Evolutionary conservation across 2,329 filamentous ascomycete genomes (phyloP).

Genomic region (Pochonia chlamydosporia): DNA sequence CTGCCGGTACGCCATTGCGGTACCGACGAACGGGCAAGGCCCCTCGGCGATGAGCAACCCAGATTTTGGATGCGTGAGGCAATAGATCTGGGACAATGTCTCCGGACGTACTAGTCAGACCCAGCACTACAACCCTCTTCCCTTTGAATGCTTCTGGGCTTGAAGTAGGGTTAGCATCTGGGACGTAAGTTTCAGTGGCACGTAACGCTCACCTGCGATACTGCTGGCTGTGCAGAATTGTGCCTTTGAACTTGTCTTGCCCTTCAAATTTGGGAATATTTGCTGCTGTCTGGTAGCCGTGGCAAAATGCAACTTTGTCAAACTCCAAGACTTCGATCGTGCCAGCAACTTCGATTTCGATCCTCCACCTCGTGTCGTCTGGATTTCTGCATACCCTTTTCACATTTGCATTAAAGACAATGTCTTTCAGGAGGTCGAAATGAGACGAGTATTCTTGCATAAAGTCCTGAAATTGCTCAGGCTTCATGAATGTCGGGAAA

Average conservation of each 20-base stretch:
- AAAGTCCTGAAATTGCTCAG: slow-evolving; percentile 28
- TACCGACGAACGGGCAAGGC: slow-evolving; percentile 24
- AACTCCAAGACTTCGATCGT: slow-evolving; percentile 18
- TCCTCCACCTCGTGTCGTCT: slow-evolving; percentile 2
- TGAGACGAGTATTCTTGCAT: slow-evolving; percentile 34
- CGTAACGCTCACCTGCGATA: neutral
- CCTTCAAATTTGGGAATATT: slow-evolving; percentile 24
- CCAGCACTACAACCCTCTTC: slow-evolving; percentile 7
- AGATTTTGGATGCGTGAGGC: slow-evolving; percentile 20
- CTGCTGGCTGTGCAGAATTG: slow-evolving; percentile 16
- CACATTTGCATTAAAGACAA: slow-evolving; percentile 26
- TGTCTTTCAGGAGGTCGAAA: slow-evolving; percentile 28
- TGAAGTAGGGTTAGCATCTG: no score
- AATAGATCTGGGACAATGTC: neutral
- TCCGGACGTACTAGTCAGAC: neutral
- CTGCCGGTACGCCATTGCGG: slow-evolving; percentile 17
- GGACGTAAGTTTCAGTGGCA: slow-evolving; percentile 24
- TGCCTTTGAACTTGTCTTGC: slow-evolving; percentile 27
- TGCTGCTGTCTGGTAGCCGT: slow-evolving; percentile 27
- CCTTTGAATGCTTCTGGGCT: slow-evolving; percentile 25
- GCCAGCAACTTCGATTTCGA: slow-evolving; percentile 7
- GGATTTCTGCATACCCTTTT: slow-evolving; percentile 20
- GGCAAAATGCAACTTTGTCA: slow-evolving; percentile 26
- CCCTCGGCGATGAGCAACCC: slow-evolving; percentile 32
- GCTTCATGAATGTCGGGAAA: slow-evolving; percentile 19